phyloP scores from a whole-genome alignment of 2,329 filamentous ascomycete species.

The Hymenoscyphus scutula region DNA sequence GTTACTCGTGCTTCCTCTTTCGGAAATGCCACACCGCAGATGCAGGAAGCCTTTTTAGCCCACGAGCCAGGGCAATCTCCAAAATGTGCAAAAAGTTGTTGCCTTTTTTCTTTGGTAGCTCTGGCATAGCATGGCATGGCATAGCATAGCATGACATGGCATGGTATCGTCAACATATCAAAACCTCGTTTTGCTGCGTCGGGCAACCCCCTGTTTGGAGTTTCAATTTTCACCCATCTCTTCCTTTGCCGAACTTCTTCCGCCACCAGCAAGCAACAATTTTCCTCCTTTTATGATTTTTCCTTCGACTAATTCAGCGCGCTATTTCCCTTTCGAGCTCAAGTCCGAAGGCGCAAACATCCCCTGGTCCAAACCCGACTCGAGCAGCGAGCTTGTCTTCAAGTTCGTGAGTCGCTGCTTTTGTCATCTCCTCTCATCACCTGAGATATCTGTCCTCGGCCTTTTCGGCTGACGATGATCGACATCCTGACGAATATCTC shows the following conservation, averaged over 20 bases:
- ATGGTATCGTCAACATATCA: no score
- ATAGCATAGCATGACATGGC: neutral
- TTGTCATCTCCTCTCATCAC: neutral
- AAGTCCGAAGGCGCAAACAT: constrained; percentile 16
- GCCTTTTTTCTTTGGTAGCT: neutral
- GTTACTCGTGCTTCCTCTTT: constrained; percentile 6
- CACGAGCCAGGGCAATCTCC: neutral
- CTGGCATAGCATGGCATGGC: neutral
- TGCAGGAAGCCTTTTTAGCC: constrained; percentile 1
- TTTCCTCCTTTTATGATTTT: neutral
- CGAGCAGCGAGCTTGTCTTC: neutral
- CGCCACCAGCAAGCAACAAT: neutral
- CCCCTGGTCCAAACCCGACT: neutral
- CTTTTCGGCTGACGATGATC: neutral
- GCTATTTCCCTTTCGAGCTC: constrained; percentile 12
- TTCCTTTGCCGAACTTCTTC: neutral
- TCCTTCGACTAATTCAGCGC: constrained; percentile 5
- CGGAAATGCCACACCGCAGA: neutral
- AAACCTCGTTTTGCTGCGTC: neutral
- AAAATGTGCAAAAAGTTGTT: neutral
- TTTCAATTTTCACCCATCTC: neutral
- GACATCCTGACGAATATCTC: neutral
- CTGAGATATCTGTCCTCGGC: neutral
- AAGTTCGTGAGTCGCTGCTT: neutral
- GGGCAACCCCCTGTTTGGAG: neutral